Conservation (phyloP, 2,329 filamentous ascomycete species). For the Septoria petroselini region DNA sequence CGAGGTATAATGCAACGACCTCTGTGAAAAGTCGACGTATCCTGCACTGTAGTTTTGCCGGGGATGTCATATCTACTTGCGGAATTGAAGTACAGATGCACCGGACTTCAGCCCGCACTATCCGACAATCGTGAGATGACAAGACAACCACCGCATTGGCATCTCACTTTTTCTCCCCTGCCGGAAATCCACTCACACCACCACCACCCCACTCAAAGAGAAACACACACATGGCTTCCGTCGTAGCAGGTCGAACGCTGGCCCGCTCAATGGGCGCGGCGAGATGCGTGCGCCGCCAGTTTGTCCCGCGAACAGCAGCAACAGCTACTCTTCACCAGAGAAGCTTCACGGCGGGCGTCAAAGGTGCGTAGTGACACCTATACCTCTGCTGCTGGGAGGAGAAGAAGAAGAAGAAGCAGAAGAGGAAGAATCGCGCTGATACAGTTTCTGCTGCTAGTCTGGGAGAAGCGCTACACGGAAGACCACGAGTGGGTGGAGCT, state of each 20-base stretch:
- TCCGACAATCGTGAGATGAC: background rate
- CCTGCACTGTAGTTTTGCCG: too few species aligned
- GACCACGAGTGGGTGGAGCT: slow-evolving; percentile 99
- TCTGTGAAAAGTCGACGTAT: too few species aligned
- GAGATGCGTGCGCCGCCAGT: slow-evolving; percentile 33
- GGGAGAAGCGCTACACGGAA: slow-evolving; percentile 83
- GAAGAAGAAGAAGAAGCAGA: too few species aligned
- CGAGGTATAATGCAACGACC: too few species aligned
- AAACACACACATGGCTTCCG: slow-evolving; percentile 18
- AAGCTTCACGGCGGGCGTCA: slow-evolving; percentile 32
- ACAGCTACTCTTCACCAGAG: slow-evolving; percentile 20
- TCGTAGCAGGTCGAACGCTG: slow-evolving; percentile 23
- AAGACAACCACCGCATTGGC: too few species aligned
- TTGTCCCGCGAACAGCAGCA: slow-evolving; percentile 28
- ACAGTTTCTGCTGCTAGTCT: too few species aligned
- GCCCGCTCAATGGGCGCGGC: slow-evolving; percentile 25
- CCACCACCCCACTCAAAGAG: background rate
- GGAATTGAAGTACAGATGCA: slow-evolving; percentile 3
- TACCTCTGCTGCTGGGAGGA: too few species aligned
- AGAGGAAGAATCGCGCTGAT: too few species aligned
- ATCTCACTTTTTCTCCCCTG: background rate
- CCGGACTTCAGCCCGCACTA: too few species aligned
- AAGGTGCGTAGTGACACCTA: slow-evolving; percentile 24
- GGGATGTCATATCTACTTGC: slow-evolving; percentile 6
- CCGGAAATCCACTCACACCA: background rate